Percentiles rank a stretch among this genome's conserved stretches.
Conservation (phyloP, 352 stramenopile genomes). For the Phytophthora sp. region DNA sequence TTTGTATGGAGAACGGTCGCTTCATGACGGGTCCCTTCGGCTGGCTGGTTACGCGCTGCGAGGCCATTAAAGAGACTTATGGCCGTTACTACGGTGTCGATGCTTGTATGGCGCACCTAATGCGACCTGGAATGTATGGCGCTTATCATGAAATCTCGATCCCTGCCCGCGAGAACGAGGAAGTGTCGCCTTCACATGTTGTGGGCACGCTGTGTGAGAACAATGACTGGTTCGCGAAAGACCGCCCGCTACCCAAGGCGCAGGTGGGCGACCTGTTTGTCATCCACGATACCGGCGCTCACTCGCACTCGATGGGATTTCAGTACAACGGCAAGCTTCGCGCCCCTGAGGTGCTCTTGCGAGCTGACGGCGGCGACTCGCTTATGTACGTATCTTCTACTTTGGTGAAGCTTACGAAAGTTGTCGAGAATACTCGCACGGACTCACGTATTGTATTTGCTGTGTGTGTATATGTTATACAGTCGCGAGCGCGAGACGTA, state of each 20-base stretch:
- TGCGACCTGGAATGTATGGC: constrained; percentile 91
- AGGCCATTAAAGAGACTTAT: constrained; percentile 89
- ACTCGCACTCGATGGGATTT: constrained; percentile 93
- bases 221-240: constrained; percentile 93
- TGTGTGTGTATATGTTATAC: constrained; percentile 11
- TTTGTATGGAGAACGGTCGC: constrained; percentile 92
- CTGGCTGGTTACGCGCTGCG: constrained; percentile 84
- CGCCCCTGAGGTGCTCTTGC: constrained; percentile 86
- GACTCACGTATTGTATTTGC: constrained; percentile 1
- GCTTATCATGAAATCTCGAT: constrained; percentile 91
- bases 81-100: constrained; percentile 89
- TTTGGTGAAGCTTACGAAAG: neutral
- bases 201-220: constrained; percentile 91
- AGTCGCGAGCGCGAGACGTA: constrained; percentile 82
- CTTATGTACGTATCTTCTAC: constrained; percentile 66
- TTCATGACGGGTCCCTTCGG: constrained; percentile 90
- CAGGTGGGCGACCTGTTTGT: constrained; percentile 89
- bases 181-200: constrained; percentile 63
- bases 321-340: constrained; percentile 94
- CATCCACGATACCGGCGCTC: constrained; percentile 89
- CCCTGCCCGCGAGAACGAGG: constrained; percentile 55
- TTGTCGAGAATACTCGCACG: no score
- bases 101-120: constrained; percentile 91
- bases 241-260: constrained; percentile 70
- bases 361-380: constrained; percentile 51